phyloP scores from a whole-genome alignment of 2,329 filamentous ascomycete species.

The Botrytis cinerea region DNA sequence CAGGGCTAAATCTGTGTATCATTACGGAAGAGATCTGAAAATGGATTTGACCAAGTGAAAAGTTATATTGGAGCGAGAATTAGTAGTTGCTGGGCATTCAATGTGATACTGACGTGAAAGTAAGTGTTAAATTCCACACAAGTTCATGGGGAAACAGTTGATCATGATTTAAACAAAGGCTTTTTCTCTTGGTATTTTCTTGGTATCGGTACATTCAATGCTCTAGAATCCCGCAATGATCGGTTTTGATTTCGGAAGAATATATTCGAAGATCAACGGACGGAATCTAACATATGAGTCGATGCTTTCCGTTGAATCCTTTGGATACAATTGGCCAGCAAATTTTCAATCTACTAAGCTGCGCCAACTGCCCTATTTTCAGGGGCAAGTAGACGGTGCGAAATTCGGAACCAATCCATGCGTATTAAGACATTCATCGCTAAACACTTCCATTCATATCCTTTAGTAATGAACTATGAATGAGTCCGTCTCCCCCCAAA shows the following conservation, averaged over 20 bases:
- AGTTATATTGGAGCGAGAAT: neutral
- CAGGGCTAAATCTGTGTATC: neutral
- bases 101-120: conserved; percentile 9
- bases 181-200: conserved; percentile 6
- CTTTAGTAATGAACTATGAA: neutral
- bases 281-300: neutral
- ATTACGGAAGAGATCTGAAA: conserved; percentile 3
- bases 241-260: neutral
- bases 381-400: neutral
- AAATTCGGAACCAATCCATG: conserved; percentile 4
- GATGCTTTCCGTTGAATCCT: neutral
- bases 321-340: neutral
- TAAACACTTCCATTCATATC: conserved; percentile 5
- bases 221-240: conserved; percentile 3
- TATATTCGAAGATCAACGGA: conserved; percentile 1
- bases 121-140: neutral
- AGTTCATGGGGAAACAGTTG: neutral
- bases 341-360: neutral
- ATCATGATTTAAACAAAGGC: neutral
- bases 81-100: neutral
- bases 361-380: neutral
- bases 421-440: neutral
- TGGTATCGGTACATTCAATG: neutral
- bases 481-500: neutral
- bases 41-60: neutral